phyloP scores from a whole-genome alignment of 305 asterid species.

The Striga hermonthica region DNA sequence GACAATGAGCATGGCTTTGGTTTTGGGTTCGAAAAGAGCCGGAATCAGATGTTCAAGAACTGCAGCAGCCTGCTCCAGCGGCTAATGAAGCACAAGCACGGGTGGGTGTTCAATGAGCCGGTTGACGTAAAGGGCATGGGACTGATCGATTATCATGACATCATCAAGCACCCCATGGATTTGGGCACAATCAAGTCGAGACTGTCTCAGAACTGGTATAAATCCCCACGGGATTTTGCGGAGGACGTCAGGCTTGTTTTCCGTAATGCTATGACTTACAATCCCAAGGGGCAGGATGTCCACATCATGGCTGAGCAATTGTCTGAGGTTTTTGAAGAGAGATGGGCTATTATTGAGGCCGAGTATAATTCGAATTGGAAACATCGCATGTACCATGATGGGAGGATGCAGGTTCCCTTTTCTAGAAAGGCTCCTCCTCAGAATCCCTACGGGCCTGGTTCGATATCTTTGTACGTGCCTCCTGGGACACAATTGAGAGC shows the following conservation, averaged over 20 bases:
- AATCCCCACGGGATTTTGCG: conserved; percentile 54
- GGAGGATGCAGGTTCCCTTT: conserved; percentile 42
- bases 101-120: conserved; percentile 65
- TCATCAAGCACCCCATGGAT: conserved; percentile 62
- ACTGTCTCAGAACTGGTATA: conserved; percentile 45
- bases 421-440: conserved; percentile 38
- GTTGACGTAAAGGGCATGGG: conserved; percentile 47
- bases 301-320: conserved; percentile 56
- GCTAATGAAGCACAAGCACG: conserved; percentile 62
- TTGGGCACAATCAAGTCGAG: conserved; percentile 51
- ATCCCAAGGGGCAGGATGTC: conserved; percentile 65
- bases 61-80: conserved; percentile 54
- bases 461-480: conserved; percentile 10
- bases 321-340: conserved; percentile 49
- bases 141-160: conserved; percentile 48
- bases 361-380: conserved; percentile 48
- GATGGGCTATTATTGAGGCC: conserved; percentile 53
- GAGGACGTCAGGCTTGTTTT: conserved; percentile 64
- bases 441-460: conserved; percentile 27
- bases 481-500: conserved; percentile 27
- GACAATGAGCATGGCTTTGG: conserved; percentile 28
- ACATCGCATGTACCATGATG: conserved; percentile 39
- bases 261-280: conserved; percentile 63
- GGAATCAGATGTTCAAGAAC: conserved; percentile 40
- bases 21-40: conserved; percentile 34